These are phyloP conservation scores for Xylaria sp. DNA, from an alignment of 2,329 filamentous ascomycete genomes.

Conservation along the genomic window DNA sequence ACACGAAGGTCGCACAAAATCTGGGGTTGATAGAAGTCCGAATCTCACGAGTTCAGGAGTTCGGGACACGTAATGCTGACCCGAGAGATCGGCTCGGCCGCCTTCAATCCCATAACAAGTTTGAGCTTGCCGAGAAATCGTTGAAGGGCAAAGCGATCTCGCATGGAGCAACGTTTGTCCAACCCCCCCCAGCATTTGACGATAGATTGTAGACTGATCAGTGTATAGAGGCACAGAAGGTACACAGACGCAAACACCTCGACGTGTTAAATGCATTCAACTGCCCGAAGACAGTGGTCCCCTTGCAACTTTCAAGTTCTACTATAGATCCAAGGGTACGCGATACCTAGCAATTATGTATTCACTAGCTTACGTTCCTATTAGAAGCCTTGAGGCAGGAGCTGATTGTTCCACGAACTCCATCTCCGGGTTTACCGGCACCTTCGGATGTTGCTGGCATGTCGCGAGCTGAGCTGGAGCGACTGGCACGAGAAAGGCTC, in stretches of 20 bases:
- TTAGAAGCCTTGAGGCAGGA: slow-evolving; percentile 37
- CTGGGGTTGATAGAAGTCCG: slow-evolving; percentile 34
- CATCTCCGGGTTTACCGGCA: slow-evolving; percentile 16
- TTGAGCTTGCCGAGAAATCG: slow-evolving; percentile 36
- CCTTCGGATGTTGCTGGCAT: slow-evolving; percentile 18
- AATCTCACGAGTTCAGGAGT: slow-evolving; percentile 12
- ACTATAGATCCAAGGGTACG: slow-evolving; percentile 39
- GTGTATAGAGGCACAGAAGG: neutral
- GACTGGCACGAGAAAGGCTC: slow-evolving; percentile 34
- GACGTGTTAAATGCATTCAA: neutral
- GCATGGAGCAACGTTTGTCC: slow-evolving; percentile 36
- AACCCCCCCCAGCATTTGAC: neutral
- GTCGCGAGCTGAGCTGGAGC: slow-evolving; percentile 29
- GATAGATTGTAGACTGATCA: neutral
- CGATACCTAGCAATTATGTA: neutral
- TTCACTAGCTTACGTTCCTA: neutral
- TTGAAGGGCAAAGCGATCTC: slow-evolving; percentile 39
- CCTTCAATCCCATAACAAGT: neutral
- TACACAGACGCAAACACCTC: neutral
- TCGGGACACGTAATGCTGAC: neutral
- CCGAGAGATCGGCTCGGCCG: neutral
- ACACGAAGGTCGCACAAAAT: slow-evolving; percentile 22
- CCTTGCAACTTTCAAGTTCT: slow-evolving; percentile 35
- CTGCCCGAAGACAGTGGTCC: slow-evolving; percentile 20
- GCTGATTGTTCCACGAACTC: slow-evolving; percentile 35